phyloP scores from a whole-genome alignment of 1,284 basidiomycete genomes.

The Phaffia rhodozyma region DNA sequence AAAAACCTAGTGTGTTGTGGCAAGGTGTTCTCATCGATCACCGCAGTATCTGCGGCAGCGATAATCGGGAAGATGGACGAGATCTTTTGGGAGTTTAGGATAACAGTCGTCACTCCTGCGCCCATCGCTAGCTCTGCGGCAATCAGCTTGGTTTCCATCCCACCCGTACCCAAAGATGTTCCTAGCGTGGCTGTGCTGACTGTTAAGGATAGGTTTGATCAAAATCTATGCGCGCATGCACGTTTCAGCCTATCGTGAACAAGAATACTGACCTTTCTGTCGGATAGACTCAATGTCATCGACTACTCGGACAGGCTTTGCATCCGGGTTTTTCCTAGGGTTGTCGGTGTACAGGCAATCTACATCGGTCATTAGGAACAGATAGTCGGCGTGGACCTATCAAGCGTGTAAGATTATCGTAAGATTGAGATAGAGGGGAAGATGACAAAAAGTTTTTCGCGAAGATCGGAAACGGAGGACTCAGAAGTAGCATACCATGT shows the following conservation, averaged over 20 bases:
- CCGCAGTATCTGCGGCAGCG: slow-evolving; percentile 33
- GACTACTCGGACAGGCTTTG: slow-evolving; percentile 69
- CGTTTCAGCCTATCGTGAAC: not conserved
- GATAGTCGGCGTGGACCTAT: slow-evolving; percentile 76
- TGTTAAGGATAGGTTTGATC: slow-evolving; percentile 28
- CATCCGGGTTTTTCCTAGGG: slow-evolving; percentile 75
- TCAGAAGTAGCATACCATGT: slow-evolving; percentile 48
- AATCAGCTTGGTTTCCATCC: slow-evolving; percentile 98
- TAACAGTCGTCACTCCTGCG: slow-evolving; percentile 88
- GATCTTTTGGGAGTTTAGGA: slow-evolving; percentile 71
- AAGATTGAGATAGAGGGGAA: not conserved
- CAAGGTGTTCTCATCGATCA: slow-evolving; percentile 24
- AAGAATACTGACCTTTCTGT: slow-evolving; percentile 48
- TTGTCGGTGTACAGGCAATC: slow-evolving; percentile 94
- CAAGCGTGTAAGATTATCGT: too few relatives aligned
- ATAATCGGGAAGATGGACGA: slow-evolving; percentile 71
- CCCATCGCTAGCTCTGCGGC: slow-evolving; percentile 94
- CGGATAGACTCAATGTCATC: slow-evolving; percentile 71
- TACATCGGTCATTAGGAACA: slow-evolving; percentile 94
- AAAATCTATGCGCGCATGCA: not conserved
- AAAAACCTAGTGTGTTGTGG: slow-evolving; percentile 75
- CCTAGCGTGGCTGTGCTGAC: slow-evolving; percentile 86
- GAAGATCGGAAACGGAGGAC: not conserved
- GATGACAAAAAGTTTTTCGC: not conserved
- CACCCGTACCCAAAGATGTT: slow-evolving; percentile 87